A percentile compares a stretch with the other conserved stretches of the same genome.
These are phyloP conservation scores for Aspergillus floridensis DNA, from an alignment of 2,329 filamentous ascomycete genomes.

Conservation along the genomic window DNA sequence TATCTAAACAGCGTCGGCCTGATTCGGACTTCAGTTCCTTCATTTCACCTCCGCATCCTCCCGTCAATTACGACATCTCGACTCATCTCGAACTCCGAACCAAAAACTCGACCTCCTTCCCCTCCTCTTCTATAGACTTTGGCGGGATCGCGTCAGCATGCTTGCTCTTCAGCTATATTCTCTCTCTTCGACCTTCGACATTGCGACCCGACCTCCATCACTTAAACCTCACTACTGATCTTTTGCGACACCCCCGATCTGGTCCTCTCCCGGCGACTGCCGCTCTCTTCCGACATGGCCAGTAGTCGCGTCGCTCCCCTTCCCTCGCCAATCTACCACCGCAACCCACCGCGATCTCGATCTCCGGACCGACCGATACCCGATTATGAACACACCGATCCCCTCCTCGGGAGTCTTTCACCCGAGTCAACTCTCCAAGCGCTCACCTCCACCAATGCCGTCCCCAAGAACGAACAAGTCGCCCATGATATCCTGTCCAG, in stretches of 20 bases:
- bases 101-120: background rate
- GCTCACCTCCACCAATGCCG: constrained; percentile 44
- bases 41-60: background rate
- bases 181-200: constrained; percentile 25
- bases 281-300: constrained; percentile 29
- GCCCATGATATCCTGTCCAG: constrained; percentile 43
- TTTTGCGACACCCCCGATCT: background rate
- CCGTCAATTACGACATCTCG: constrained; percentile 1
- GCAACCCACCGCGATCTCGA: constrained; percentile 34
- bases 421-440: constrained; percentile 54
- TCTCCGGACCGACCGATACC: constrained; percentile 40
- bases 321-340: constrained; percentile 30
- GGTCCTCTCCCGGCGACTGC: constrained; percentile 10
- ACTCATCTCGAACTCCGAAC: constrained; percentile 1
- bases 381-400: constrained; percentile 42
- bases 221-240: constrained; percentile 21
- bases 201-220: constrained; percentile 30
- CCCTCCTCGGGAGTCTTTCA: constrained; percentile 53
- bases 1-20: background rate
- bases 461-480: constrained; percentile 37
- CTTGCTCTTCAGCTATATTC: constrained; percentile 31
- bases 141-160: constrained; percentile 35
- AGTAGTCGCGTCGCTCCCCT: constrained; percentile 30
- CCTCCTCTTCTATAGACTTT: constrained; percentile 9
- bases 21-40: background rate